Base-by-base conservation (phyloP, 768 basidiomycete genomes). In the Lactarius quietus region DNA sequence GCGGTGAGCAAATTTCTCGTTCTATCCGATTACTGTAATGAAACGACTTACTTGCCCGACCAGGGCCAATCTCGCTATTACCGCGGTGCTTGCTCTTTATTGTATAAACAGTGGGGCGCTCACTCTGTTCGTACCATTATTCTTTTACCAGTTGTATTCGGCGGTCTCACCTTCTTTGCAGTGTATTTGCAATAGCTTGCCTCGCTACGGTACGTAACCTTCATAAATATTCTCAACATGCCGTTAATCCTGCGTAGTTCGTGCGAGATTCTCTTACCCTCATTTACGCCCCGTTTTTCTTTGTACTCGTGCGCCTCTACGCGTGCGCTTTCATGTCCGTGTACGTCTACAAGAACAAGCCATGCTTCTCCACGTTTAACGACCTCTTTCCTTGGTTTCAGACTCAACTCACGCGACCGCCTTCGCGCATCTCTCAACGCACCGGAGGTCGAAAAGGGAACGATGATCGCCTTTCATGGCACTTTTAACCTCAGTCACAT, bases 281-380 rank as follows among this genome's bases (percentile, higher is more conserved):
- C 20, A 48, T 63, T n/a, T 63, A 63, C 31, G 26, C 33, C 7
- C 62, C 55, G 3, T 63, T 63, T 51, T 63, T 20, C 43, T 57
- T 57, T 23, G 17, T 48, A 33, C 62, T 56, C 10, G 54, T 48
- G 1, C 62, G 55, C 35, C 48, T 61, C 17, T 61, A 61, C 28
- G 35, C 35, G 12, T 63, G 55, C 45, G 33, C 62, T 8, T 63
- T 63, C 14, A 38, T 63, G 45, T 45, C 55, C 8, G 48, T 57
- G 62, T 57, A 1, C 3, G 62, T 63, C 23, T 43, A 9, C 43
- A n/a, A 9, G 43, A 9, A 45, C 43, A 26, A 29, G 1, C 56
- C 10, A 20, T n/a, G 12, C 56, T 20, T 28, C 17, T 33, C 20
- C 28, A 17, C 20, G 3, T 53, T 8, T 53, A 53, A 31, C 53